Evolutionary conservation across 139 green algal genomes (phyloP).

Genomic region (Edaphochlamys debaryana): DNA sequence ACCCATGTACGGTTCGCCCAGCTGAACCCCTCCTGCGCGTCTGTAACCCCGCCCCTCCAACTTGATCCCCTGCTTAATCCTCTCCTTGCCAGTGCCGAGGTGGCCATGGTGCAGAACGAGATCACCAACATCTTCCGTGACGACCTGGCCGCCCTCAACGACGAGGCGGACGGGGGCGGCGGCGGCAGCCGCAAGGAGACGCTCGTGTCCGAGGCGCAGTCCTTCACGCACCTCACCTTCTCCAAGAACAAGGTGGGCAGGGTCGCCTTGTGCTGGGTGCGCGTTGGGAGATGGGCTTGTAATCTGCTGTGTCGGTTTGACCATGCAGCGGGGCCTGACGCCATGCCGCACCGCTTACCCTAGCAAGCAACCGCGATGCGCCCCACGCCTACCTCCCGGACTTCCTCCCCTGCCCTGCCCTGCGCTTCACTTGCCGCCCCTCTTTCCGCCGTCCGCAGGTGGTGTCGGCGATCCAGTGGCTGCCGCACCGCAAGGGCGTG

Average conservation of each 20-base stretch:
- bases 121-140: constrained; percentile 80
- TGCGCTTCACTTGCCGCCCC: no score
- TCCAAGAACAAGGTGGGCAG: constrained; percentile 83
- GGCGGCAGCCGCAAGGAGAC: constrained; percentile 62
- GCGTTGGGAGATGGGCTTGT: neutral
- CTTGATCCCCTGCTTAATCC: no score
- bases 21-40: no score
- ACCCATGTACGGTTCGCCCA: no score
- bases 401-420: no score
- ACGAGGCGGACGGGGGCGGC: constrained; percentile 64
- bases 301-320: neutral
- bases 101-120: constrained; percentile 82
- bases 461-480: constrained; percentile 79
- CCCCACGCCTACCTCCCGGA: no score
- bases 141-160: constrained; percentile 76
- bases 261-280: no score
- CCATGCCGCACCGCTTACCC: no score
- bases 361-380: no score
- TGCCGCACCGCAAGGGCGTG: constrained; percentile 73
- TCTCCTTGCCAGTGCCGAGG: constrained; percentile 38
- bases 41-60: no score
- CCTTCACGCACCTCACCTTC: constrained; percentile 81
- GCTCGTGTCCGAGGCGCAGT: constrained; percentile 62
- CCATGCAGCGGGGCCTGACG: no score
- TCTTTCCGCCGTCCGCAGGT: constrained; percentile 25